Percentiles rank a stretch among this genome's conserved stretches.
Conservation (phyloP, 208 protist genomes). For the Wallacemonas sp. region DNA sequence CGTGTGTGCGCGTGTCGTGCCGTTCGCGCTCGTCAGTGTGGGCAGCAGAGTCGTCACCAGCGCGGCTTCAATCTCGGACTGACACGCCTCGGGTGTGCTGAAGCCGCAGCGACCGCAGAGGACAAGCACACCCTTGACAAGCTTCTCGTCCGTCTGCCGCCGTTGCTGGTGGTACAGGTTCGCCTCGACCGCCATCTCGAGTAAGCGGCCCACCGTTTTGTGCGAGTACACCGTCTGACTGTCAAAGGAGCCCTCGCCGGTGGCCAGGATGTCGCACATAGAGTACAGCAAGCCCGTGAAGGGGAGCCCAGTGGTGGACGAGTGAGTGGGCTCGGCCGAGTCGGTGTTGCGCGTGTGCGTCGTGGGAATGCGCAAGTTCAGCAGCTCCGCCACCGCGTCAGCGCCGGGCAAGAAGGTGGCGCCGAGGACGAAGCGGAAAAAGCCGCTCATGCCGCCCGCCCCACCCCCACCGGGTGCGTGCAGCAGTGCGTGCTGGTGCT, state of each 20-base stretch:
- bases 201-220: slow-evolving; percentile 72
- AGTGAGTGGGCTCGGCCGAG: too few species aligned
- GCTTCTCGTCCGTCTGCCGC: neutral
- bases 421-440: slow-evolving; percentile 60
- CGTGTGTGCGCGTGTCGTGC: neutral
- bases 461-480: slow-evolving; percentile 57
- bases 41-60: slow-evolving; percentile 23
- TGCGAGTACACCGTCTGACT: slow-evolving; percentile 57
- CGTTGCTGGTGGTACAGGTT: slow-evolving; percentile 42
- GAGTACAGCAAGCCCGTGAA: slow-evolving; percentile 28
- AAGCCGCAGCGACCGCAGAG: slow-evolving; percentile 49
- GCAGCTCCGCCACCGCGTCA: slow-evolving; percentile 57
- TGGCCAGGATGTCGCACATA: slow-evolving; percentile 47
- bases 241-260: slow-evolving; percentile 83
- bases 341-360: neutral
- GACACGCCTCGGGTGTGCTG: slow-evolving; percentile 16
- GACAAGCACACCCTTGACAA: slow-evolving; percentile 27
- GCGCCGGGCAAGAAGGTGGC: slow-evolving; percentile 54
- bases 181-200: slow-evolving; percentile 72
- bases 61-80: slow-evolving; percentile 15
- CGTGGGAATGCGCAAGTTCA: slow-evolving; percentile 29
- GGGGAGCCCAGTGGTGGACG: too few species aligned
- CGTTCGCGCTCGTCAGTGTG: neutral
- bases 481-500: slow-evolving; percentile 25
- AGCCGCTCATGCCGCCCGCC: slow-evolving; percentile 81